phyloP scores from a whole-genome alignment of 2,329 filamentous ascomycete species.

The Claviceps pusilla region DNA sequence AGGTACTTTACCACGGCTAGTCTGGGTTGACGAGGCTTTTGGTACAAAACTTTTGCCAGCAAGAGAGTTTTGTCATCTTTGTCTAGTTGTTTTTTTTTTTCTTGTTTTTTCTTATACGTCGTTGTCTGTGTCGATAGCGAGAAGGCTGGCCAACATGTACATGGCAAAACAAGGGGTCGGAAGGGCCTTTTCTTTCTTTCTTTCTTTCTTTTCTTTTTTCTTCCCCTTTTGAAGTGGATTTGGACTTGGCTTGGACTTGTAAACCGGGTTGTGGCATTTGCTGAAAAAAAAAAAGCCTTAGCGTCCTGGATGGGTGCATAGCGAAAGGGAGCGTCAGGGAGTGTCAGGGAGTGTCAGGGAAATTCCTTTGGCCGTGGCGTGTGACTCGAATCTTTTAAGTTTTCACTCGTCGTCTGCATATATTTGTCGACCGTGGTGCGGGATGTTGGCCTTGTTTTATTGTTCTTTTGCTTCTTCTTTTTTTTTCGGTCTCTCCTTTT shows the following conservation, averaged over 20 bases:
- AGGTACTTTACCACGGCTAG: conserved; percentile 20
- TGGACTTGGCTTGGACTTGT: conserved; percentile 10
- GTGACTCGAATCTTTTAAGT: conserved; percentile 17
- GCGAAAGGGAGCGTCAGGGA: conserved; percentile 25
- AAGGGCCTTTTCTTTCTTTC: neutral
- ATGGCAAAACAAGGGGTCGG: neutral
- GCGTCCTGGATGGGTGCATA: conserved; percentile 27
- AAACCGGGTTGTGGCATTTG: conserved; percentile 17
- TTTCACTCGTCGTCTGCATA: conserved; percentile 10
- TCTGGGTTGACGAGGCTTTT: conserved; percentile 19
- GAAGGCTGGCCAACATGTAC: conserved; percentile 11
- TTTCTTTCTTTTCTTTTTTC: neutral
- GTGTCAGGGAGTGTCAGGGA: conserved; percentile 20
- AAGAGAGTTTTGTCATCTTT: conserved; percentile 11
- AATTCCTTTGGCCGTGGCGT: conserved; percentile 23
- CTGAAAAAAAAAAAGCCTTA: conserved; percentile 29
- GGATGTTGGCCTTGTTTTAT: neutral
- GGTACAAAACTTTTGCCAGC: conserved; percentile 17
- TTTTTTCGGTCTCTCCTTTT: neutral
- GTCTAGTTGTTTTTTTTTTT: neutral
- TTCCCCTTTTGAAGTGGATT: conserved; percentile 2
- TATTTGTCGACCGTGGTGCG: conserved; percentile 1
- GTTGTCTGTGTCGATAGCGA: conserved; percentile 15
- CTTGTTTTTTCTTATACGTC: neutral
- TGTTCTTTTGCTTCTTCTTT: neutral